phyloP scores from a whole-genome alignment of 2,329 filamentous ascomycete genomes.

The Onygenales sp. region DNA sequence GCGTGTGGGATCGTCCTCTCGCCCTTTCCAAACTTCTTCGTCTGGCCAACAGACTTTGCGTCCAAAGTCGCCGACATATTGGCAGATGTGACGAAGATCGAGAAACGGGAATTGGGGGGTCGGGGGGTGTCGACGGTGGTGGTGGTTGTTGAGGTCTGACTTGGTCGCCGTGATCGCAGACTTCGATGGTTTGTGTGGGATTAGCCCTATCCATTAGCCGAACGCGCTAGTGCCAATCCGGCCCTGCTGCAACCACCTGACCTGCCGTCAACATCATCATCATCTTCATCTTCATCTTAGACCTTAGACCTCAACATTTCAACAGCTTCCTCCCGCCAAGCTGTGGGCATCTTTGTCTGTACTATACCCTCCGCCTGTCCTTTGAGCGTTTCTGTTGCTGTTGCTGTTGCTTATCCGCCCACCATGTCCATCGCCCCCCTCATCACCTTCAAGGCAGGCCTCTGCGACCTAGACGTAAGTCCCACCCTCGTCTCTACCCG shows the following conservation, averaged over 20 bases:
- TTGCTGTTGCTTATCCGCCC: constrained; percentile 4
- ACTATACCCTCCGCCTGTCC: constrained; percentile 1
- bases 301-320: background rate
- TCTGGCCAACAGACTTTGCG: constrained; percentile 38
- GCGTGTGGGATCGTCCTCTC: constrained; percentile 80
- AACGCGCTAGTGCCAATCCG: constrained; percentile 29
- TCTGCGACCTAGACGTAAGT: constrained; percentile 73
- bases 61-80: constrained; percentile 46
- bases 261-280: constrained; percentile 11
- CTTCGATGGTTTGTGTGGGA: constrained; percentile 33
- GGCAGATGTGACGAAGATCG: constrained; percentile 34
- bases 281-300: constrained; percentile 5
- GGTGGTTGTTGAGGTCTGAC: constrained; percentile 25
- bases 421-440: constrained; percentile 75
- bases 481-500: background rate
- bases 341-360: background rate
- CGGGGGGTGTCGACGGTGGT: constrained; percentile 34
- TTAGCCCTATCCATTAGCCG: constrained; percentile 34
- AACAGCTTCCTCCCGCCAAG: background rate
- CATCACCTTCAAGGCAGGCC: constrained; percentile 93
- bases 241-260: constrained; percentile 10
- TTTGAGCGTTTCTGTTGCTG: constrained; percentile 6
- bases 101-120: constrained; percentile 24
- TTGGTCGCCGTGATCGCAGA: constrained; percentile 19
- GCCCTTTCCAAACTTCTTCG: constrained; percentile 97